Percentiles rank a stretch among this genome's conserved stretches.
phyloP scores from a whole-genome alignment of 805 yeast species.

The Brettanomyces naardenensis region DNA sequence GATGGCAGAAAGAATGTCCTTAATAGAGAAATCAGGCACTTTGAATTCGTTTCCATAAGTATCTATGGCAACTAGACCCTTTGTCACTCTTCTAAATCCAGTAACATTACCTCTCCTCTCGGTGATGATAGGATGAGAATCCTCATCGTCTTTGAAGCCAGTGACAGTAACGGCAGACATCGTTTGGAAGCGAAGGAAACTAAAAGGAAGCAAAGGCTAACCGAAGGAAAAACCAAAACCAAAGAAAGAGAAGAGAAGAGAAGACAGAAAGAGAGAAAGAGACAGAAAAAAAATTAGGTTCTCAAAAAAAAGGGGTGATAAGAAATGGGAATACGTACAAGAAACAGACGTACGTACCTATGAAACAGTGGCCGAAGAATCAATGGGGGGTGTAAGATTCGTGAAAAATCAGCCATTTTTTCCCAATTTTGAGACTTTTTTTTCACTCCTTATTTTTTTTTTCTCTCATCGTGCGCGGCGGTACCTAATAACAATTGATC shows the following conservation, averaged over 20 bases:
- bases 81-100: conserved; percentile 22
- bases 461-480: no score
- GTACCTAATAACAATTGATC: no score
- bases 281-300: no score
- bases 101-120: conserved; percentile 36
- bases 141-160: conserved; percentile 15
- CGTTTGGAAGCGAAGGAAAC: conserved; percentile 5
- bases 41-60: conserved; percentile 59
- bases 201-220: conserved; percentile 79
- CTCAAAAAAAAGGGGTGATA: no score
- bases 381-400: no score
- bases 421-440: no score
- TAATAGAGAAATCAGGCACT: conserved; percentile 70
- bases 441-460: no score
- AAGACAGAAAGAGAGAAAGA: neutral
- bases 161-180: conserved; percentile 29
- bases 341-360: no score
- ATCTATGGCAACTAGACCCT: conserved; percentile 40
- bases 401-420: no score
- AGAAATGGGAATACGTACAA: no score
- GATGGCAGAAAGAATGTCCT: conserved; percentile 63
- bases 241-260: neutral
- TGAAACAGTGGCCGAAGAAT: no score
- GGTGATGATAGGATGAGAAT: conserved; percentile 13
- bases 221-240: conserved; percentile 27